phyloP scores from a whole-genome alignment of 106 monocot genomes.

The Vanilla planifolia region DNA sequence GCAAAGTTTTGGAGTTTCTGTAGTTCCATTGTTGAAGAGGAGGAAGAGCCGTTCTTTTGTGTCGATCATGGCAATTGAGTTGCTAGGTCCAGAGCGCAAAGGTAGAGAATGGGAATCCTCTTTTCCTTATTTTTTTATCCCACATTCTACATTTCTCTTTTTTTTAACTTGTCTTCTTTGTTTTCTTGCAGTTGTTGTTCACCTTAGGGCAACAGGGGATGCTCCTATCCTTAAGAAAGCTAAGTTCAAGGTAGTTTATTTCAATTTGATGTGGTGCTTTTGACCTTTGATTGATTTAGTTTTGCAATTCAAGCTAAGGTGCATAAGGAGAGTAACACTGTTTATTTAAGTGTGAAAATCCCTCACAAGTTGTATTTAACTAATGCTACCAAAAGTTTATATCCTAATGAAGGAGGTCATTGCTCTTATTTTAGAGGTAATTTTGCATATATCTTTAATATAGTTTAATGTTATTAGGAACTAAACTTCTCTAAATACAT shows the following conservation, averaged over 20 bases:
- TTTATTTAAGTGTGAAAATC: too few species aligned
- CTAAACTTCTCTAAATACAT: too few species aligned
- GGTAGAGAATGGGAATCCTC: constrained; percentile 12
- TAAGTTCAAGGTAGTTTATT: constrained; percentile 64
- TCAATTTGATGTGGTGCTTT: not conserved
- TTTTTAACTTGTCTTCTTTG: not conserved
- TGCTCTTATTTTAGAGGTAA: too few species aligned
- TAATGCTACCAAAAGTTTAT: too few species aligned
- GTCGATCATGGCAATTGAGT: constrained; percentile 28
- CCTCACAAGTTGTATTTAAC: too few species aligned
- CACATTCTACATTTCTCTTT: not conserved
- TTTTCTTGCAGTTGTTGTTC: constrained; percentile 64
- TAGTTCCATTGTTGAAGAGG: not conserved
- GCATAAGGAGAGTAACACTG: too few species aligned
- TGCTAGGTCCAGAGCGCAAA: constrained; percentile 37
- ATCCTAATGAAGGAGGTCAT: too few species aligned
- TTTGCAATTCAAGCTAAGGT: not conserved
- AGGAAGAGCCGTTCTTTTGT: not conserved
- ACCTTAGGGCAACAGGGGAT: constrained; percentile 85
- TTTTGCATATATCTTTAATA: too few species aligned
- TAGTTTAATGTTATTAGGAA: too few species aligned
- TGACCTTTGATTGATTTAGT: not conserved
- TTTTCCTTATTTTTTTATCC: constrained; percentile 6
- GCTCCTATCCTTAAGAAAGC: constrained; percentile 94
- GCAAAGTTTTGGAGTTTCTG: too few species aligned